Conservation (phyloP, 495 filamentous ascomycete species). For the Aspergillus leporis region DNA sequence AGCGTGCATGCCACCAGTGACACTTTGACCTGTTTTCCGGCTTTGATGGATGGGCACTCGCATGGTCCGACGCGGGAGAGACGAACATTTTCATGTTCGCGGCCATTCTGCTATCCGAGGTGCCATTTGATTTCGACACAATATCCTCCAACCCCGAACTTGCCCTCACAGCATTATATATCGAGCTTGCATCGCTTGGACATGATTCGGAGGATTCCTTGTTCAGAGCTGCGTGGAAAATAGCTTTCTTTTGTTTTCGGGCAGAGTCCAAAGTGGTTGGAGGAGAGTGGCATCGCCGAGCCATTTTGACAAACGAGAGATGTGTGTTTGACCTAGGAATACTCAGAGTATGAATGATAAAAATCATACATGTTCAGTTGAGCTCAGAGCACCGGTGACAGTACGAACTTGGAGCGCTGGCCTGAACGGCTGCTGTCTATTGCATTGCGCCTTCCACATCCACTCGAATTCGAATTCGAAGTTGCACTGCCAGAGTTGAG, state of each 20-base stretch:
- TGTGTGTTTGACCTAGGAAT: constrained; percentile 2
- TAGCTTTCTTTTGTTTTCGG: not conserved
- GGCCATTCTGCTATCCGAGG: constrained; percentile 30
- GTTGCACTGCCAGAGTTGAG: constrained; percentile 3
- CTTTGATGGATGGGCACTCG: constrained; percentile 1
- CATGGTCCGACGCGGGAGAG: constrained; percentile 13
- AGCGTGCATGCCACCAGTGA: constrained; percentile 15
- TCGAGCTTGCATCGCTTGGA: constrained; percentile 41
- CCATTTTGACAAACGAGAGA: constrained; percentile 2
- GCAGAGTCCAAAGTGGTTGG: not conserved
- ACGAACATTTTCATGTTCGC: constrained; percentile 39
- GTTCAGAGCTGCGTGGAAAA: not conserved
- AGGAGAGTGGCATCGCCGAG: not conserved
- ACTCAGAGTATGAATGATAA: not conserved
- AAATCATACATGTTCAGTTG: not conserved
- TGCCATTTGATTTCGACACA: constrained; percentile 13
- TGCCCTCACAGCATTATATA: constrained; percentile 43
- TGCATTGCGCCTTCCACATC: constrained; percentile 16
- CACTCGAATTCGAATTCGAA: not conserved
- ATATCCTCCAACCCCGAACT: constrained; percentile 23
- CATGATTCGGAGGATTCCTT: constrained; percentile 31
- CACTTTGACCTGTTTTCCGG: constrained; percentile 3
- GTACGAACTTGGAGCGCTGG: too few relatives aligned
- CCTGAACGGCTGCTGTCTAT: too few relatives aligned
- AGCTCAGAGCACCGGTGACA: not conserved